These are phyloP conservation scores for Colletotrichum chrysophilum DNA, from an alignment of 2,329 filamentous ascomycete genomes.

Conservation along the genomic window DNA sequence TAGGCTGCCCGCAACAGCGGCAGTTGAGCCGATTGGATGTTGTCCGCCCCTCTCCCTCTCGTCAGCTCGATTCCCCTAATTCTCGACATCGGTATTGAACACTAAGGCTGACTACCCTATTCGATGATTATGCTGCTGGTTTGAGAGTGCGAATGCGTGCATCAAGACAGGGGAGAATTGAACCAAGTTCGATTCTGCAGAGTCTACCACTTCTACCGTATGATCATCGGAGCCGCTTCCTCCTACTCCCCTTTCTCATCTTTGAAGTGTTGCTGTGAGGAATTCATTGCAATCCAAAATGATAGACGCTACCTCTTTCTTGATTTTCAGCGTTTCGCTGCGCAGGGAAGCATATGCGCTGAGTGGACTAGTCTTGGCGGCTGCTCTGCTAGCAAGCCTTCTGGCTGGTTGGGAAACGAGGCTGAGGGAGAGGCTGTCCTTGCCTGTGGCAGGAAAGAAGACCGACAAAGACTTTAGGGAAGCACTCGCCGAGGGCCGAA, in stretches of 20 bases:
- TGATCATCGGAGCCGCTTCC: background rate
- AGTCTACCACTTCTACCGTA: background rate
- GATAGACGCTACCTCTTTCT: background rate
- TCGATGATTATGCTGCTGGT: accelerated
- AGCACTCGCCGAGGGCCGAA: background rate
- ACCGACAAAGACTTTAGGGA: background rate
- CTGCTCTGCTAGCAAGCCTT: background rate
- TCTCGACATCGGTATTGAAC: background rate
- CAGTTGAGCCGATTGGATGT: too few species aligned
- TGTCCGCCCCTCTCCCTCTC: background rate
- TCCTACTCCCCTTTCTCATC: too few species aligned
- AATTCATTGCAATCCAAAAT: too few species aligned
- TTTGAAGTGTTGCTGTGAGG: too few species aligned
- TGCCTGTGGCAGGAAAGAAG: background rate
- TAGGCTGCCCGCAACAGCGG: too few species aligned
- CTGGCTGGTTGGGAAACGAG: background rate
- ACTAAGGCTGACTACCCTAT: too few species aligned
- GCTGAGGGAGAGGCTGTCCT: background rate
- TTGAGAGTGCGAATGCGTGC: background rate
- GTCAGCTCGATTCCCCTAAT: background rate
- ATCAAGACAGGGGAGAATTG: background rate
- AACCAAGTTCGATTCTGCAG: background rate
- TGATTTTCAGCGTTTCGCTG: background rate
- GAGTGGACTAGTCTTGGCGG: background rate
- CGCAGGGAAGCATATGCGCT: background rate